A percentile compares a stretch with the other conserved stretches of the same genome.
phyloP scores from a whole-genome alignment of 495 filamentous ascomycete genomes.

The Penicilliopsis zonata region DNA sequence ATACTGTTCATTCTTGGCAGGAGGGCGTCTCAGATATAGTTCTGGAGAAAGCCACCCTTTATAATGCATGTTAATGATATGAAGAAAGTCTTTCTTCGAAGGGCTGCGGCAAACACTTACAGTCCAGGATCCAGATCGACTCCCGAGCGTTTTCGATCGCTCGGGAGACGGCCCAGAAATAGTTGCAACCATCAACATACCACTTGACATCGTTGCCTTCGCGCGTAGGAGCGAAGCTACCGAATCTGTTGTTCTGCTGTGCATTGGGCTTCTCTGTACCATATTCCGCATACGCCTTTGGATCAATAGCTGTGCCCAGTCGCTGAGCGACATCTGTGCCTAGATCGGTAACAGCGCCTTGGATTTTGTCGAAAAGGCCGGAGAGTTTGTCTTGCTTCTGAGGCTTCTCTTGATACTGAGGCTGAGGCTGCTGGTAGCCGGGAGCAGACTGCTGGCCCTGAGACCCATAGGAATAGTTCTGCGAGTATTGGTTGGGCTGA shows the following conservation, averaged over 20 bases:
- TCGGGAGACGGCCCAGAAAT: slow-evolving; percentile 80
- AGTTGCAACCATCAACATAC: slow-evolving; percentile 88
- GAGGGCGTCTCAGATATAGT: slow-evolving; percentile 79
- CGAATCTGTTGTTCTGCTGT: slow-evolving; percentile 61
- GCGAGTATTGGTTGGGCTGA: slow-evolving; percentile 2
- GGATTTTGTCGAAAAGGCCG: slow-evolving; percentile 44
- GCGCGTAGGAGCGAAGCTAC: slow-evolving; percentile 66
- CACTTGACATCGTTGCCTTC: slow-evolving; percentile 65
- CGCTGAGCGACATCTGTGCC: slow-evolving; percentile 38
- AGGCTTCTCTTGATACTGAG: slow-evolving; percentile 17
- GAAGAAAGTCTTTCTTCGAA: not conserved
- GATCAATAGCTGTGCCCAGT: slow-evolving; percentile 36
- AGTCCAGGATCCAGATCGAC: slow-evolving; percentile 88
- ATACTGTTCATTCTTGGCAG: slow-evolving; percentile 70
- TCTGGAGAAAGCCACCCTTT: slow-evolving; percentile 81
- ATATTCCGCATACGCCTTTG: slow-evolving; percentile 37
- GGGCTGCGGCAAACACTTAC: slow-evolving; percentile 21
- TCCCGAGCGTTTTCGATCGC: slow-evolving; percentile 76
- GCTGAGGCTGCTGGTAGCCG: slow-evolving; percentile 9
- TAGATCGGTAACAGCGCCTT: slow-evolving; percentile 37
- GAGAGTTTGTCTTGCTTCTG: slow-evolving; percentile 32
- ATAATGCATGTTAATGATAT: slow-evolving; percentile 6
- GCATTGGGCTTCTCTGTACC: slow-evolving; percentile 29
- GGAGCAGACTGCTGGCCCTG: slow-evolving; percentile 8
- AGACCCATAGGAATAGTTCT: slow-evolving; percentile 4